A percentile compares a stretch with the other conserved stretches of the same genome.
phyloP scores from a whole-genome alignment of 345 rosid species.

The Alliaria petiolata region DNA sequence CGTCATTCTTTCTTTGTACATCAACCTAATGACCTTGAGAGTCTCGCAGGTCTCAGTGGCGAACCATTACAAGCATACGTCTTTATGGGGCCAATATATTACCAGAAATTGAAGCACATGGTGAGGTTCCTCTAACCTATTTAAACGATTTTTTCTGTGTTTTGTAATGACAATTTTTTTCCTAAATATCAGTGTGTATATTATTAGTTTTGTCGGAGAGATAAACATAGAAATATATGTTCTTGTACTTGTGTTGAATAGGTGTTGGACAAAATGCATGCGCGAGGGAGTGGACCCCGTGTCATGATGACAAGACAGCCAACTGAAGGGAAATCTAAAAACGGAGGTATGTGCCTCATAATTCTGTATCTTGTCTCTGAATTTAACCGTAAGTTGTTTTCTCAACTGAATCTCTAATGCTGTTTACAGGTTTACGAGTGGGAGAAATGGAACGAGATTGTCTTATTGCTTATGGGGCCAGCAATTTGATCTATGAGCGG shows the following conservation, averaged over 20 bases:
- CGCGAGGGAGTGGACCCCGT: constrained; percentile 92
- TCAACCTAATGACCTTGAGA: constrained; percentile 24
- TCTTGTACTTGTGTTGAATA: constrained; percentile 15
- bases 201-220: background rate
- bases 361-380: constrained; percentile 1
- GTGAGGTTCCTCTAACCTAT: constrained; percentile 39
- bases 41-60: constrained; percentile 75
- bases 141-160: background rate
- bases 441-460: constrained; percentile 99
- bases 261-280: constrained; percentile 96
- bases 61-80: constrained; percentile 82
- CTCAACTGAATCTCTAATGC: background rate
- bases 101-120: constrained; percentile 97
- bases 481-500: constrained; percentile 85
- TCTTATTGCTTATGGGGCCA: constrained; percentile 95
- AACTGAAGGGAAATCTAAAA: constrained; percentile 95
- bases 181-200: background rate
- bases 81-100: constrained; percentile 97
- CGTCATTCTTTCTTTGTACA: background rate
- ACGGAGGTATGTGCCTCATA: constrained; percentile 61
- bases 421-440: constrained; percentile 73
- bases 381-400: background rate
- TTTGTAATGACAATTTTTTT: background rate
- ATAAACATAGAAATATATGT: background rate
- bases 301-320: constrained; percentile 91